phyloP scores from a whole-genome alignment of 805 yeast genomes.

The Maudiozyma pseudohumilis region DNA sequence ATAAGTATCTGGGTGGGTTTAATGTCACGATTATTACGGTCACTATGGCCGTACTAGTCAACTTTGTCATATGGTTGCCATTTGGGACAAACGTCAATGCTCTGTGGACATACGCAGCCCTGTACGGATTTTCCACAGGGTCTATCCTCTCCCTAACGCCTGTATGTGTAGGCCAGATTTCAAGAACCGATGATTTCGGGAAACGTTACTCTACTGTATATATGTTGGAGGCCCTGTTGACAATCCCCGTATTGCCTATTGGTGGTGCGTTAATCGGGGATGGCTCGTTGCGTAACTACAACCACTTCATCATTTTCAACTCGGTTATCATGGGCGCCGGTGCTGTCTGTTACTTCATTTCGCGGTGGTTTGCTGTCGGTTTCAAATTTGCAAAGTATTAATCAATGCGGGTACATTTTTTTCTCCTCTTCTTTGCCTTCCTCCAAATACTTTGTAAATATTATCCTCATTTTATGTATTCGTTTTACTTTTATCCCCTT shows the following conservation, averaged over 20 bases:
- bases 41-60: conserved; percentile 28
- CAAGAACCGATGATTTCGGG: conserved; percentile 45
- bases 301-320: conserved; percentile 36
- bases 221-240: conserved; percentile 45
- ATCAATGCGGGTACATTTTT: too few species aligned
- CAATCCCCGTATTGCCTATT: conserved; percentile 40
- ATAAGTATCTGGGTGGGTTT: conserved; percentile 40
- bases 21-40: conserved; percentile 38
- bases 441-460: too few species aligned
- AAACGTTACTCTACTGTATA: conserved; percentile 49
- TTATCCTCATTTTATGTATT: too few species aligned
- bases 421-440: too few species aligned
- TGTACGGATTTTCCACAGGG: conserved; percentile 49
- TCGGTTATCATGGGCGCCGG: conserved; percentile 34
- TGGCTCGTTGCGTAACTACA: conserved; percentile 28
- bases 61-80: conserved; percentile 35
- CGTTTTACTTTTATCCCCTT: too few species aligned
- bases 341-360: conserved; percentile 30
- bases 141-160: conserved; percentile 50
- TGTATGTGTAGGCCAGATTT: conserved; percentile 49
- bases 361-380: conserved; percentile 39
- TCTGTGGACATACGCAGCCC: conserved; percentile 36
- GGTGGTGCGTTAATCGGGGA: conserved; percentile 39
- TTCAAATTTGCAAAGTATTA: conserved; percentile 29
- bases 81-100: conserved; percentile 30